Percentiles rank a stretch among this genome's conserved stretches.
Conservation (phyloP, 306 rosid species). For the Rosa chinensis region DNA sequence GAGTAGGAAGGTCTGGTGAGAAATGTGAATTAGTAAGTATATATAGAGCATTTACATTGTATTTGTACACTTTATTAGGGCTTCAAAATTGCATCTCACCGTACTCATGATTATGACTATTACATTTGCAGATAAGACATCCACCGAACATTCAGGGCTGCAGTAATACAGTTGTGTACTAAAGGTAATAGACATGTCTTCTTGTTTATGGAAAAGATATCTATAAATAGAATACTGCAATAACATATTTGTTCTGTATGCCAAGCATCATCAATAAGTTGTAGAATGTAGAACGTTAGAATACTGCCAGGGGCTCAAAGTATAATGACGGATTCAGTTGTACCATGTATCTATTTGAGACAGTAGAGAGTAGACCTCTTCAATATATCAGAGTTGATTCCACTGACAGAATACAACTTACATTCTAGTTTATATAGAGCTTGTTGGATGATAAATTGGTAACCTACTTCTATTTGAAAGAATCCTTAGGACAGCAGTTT, state of each 20-base stretch:
- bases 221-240: background rate
- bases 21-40: background rate
- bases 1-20: background rate
- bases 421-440: background rate
- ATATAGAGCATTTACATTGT: background rate
- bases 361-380: background rate
- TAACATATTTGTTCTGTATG: background rate
- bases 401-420: background rate
- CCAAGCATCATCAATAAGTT: background rate
- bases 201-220: background rate
- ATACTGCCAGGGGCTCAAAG: background rate
- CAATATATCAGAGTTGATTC: background rate
- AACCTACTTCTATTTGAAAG: too few relatives aligned
- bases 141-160: background rate
- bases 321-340: background rate
- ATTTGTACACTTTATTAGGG: background rate
- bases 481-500: too few relatives aligned
- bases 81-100: background rate
- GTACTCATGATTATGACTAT: background rate
- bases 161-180: conserved; percentile 5
- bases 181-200: conserved; percentile 9
- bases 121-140: conserved; percentile 11
- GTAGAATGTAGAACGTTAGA: background rate
- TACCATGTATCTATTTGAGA: background rate
- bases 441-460: background rate